Evolutionary conservation across 352 stramenopile species (phyloP).

Genomic region (Globisporangium parvum): DNA sequence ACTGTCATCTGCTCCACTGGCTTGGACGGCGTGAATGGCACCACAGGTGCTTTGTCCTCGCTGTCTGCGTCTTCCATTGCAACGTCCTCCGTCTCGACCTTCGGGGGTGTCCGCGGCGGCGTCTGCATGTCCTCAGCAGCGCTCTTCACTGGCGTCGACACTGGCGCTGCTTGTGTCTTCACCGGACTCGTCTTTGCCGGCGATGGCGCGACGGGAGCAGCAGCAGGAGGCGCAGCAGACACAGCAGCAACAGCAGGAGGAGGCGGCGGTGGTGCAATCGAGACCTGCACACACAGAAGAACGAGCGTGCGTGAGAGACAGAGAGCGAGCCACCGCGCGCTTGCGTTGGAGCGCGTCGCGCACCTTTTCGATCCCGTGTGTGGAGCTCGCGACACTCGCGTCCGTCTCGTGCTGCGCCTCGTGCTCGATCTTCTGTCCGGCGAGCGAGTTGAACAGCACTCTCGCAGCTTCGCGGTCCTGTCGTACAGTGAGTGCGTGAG

Average conservation of each 20-base stretch:
- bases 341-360: background rate
- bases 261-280: conserved; percentile 19
- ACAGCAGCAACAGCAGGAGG: conserved; percentile 9
- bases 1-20: conserved; percentile 79
- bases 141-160: conserved; percentile 14
- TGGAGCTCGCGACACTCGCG: conserved; percentile 20
- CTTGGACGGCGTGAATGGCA: conserved; percentile 59
- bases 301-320: background rate
- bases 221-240: background rate
- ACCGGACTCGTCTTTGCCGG: conserved; percentile 17
- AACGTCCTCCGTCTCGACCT: background rate
- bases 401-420: conserved; percentile 37
- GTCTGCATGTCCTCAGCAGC: conserved; percentile 11
- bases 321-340: background rate
- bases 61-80: conserved; percentile 39
- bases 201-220: conserved; percentile 1
- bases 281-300: conserved; percentile 23
- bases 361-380: conserved; percentile 41
- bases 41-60: conserved; percentile 10
- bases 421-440: conserved; percentile 57
- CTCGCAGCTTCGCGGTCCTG: conserved; percentile 73
- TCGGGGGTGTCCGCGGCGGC: background rate
- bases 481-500: background rate
- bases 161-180: conserved; percentile 1
- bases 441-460: conserved; percentile 70